Evolutionary conservation across 345 rosid species (phyloP).

Genomic region (Linum usitatissimum): DNA sequence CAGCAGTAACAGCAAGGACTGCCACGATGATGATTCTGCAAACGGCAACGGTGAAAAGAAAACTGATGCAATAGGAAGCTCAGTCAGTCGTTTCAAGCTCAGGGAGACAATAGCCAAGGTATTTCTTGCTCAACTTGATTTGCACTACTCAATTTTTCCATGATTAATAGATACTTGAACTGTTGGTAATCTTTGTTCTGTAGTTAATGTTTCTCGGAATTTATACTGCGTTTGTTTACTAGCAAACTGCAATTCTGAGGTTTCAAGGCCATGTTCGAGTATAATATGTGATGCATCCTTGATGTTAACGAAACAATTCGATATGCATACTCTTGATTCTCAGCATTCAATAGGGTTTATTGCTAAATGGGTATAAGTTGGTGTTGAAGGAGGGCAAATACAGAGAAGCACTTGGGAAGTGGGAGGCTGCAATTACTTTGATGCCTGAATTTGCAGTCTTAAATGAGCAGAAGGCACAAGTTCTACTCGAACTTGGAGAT

Average conservation of each 20-base stretch:
- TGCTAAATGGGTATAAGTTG: neutral
- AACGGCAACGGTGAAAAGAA: neutral
- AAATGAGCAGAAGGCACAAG: constrained; percentile 89
- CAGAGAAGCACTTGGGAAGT: constrained; percentile 76
- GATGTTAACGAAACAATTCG: no score
- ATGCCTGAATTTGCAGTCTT: constrained; percentile 52
- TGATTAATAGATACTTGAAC: neutral
- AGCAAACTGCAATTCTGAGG: neutral
- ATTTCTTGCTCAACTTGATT: neutral
- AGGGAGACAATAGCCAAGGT: constrained; percentile 83
- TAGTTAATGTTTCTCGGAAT: neutral
- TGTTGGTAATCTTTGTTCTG: no score
- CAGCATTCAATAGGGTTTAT: neutral
- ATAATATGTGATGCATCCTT: neutral
- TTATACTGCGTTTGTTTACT: neutral
- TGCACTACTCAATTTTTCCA: neutral
- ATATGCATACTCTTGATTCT: no score
- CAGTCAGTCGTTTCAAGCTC: constrained; percentile 46
- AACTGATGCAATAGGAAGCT: constrained; percentile 19
- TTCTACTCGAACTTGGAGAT: constrained; percentile 79
- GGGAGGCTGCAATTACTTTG: constrained; percentile 76
- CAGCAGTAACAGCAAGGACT: neutral
- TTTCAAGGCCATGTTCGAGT: neutral
- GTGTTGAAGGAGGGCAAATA: constrained; percentile 65
- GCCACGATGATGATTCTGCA: neutral